A percentile compares a stretch with the other conserved stretches of the same genome.
phyloP scores from a whole-genome alignment of 768 basidiomycete species.

The Tylopilus sp. region DNA sequence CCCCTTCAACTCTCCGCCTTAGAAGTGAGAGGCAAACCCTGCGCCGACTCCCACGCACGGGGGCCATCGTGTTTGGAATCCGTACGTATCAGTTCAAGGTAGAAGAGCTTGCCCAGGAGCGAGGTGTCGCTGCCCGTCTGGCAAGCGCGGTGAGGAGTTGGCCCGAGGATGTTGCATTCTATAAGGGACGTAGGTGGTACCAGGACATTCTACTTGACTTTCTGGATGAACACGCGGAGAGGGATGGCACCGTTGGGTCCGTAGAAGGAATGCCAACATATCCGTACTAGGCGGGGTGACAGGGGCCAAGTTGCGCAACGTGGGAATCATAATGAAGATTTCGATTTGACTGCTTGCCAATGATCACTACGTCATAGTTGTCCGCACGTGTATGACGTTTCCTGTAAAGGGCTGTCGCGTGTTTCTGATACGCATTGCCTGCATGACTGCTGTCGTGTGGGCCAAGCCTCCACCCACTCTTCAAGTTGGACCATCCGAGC shows the following conservation, averaged over 20 bases:
- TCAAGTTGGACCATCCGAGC: background rate
- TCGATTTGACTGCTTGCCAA: background rate
- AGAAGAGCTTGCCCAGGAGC: slow-evolving; percentile 50
- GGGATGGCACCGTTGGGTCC: slow-evolving; percentile 16
- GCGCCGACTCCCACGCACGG: slow-evolving; percentile 58
- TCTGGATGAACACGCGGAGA: slow-evolving; percentile 23
- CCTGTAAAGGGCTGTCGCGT: background rate
- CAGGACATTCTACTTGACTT: slow-evolving; percentile 23
- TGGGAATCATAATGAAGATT: background rate
- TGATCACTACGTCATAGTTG: background rate
- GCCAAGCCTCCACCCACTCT: slow-evolving; percentile 2
- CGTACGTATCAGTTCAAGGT: slow-evolving; percentile 62
- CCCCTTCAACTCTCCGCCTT: slow-evolving; percentile 48
- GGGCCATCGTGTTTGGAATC: slow-evolving; percentile 70
- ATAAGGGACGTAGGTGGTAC: slow-evolving; percentile 26
- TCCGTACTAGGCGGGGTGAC: slow-evolving; percentile 13
- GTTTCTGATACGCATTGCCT: too few species aligned
- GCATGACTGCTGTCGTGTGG: background rate
- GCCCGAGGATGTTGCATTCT: slow-evolving; percentile 54
- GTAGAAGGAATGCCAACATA: slow-evolving; percentile 13
- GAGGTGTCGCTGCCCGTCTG: slow-evolving; percentile 58
- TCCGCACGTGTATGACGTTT: too few species aligned
- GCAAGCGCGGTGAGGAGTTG: slow-evolving; percentile 66
- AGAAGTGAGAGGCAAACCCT: slow-evolving; percentile 71
- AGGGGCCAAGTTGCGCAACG: background rate